A percentile compares a stretch with the other conserved stretches of the same genome.
Evolutionary conservation across 768 basidiomycete species (phyloP).

Genomic region (Tricholoma matsutake): DNA sequence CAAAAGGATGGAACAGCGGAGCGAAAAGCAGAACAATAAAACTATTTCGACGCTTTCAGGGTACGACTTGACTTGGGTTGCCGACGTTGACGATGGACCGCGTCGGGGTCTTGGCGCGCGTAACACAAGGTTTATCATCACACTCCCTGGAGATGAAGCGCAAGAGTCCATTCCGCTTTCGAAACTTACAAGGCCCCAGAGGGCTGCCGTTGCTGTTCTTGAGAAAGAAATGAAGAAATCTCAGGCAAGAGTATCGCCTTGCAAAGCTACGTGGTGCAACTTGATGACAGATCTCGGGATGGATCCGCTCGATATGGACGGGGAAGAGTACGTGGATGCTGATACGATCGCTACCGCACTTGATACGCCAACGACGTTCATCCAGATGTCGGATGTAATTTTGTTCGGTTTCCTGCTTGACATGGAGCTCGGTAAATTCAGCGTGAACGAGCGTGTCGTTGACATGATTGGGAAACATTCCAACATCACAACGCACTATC

Average conservation of each 20-base stretch:
- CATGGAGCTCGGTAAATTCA: conserved; percentile 4
- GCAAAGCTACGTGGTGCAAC: conserved; percentile 12
- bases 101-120: background rate
- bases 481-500: conserved; percentile 9
- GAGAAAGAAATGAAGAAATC: background rate
- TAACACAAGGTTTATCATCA: background rate
- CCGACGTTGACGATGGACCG: background rate
- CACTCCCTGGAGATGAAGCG: background rate
- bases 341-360: conserved; percentile 6
- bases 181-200: background rate
- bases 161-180: background rate
- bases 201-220: background rate
- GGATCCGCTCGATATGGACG: background rate
- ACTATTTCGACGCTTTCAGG: background rate
- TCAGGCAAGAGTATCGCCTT: background rate
- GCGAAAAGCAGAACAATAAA: background rate
- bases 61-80: background rate
- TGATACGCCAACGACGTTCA: conserved; percentile 5
- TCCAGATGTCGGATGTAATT: conserved; percentile 7
- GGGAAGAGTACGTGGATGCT: conserved; percentile 4
- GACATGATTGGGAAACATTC: conserved; percentile 5
- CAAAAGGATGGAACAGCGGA: background rate
- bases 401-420: conserved; percentile 8
- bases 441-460: background rate
- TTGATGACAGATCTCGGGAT: conserved; percentile 9